Evolutionary conservation across 352 stramenopile species (phyloP).

Genomic region (Halophytophthora batemanensis): DNA sequence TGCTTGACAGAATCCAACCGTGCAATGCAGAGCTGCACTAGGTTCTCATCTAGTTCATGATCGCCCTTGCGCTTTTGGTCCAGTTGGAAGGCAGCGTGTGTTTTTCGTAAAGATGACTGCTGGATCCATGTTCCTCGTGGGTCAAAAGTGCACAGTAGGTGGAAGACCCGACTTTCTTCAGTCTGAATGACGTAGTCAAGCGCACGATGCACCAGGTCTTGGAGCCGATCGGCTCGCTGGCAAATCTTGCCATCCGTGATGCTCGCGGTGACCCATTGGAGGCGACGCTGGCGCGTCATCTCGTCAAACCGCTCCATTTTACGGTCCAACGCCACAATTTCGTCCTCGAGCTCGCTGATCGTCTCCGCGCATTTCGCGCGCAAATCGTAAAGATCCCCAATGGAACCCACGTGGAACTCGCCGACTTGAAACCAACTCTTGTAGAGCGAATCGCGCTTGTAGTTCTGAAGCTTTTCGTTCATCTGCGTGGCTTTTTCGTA

Average conservation of each 20-base stretch:
- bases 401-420: slow-evolving; percentile 28
- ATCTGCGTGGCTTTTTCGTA: slow-evolving; percentile 24
- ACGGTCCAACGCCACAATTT: slow-evolving; percentile 15
- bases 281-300: slow-evolving; percentile 7
- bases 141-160: slow-evolving; percentile 26
- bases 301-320: slow-evolving; percentile 8
- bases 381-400: slow-evolving; percentile 27
- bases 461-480: slow-evolving; percentile 21
- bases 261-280: slow-evolving; percentile 25
- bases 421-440: slow-evolving; percentile 30
- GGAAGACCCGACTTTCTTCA: slow-evolving; percentile 25
- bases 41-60: slow-evolving; percentile 17
- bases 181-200: slow-evolving; percentile 16
- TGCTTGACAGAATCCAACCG: slow-evolving; percentile 40
- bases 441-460: slow-evolving; percentile 36
- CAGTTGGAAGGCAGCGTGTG: slow-evolving; percentile 7
- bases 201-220: slow-evolving; percentile 24
- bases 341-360: slow-evolving; percentile 19
- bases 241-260: slow-evolving; percentile 27
- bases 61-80: slow-evolving; percentile 14
- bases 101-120: no score
- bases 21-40: slow-evolving; percentile 38
- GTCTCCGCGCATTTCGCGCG: slow-evolving; percentile 19
- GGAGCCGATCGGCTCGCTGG: slow-evolving; percentile 11
- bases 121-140: neutral